These are phyloP conservation scores for Aureobasidium zeae DNA, from an alignment of 2,329 filamentous ascomycete genomes.

Conservation along the genomic window DNA sequence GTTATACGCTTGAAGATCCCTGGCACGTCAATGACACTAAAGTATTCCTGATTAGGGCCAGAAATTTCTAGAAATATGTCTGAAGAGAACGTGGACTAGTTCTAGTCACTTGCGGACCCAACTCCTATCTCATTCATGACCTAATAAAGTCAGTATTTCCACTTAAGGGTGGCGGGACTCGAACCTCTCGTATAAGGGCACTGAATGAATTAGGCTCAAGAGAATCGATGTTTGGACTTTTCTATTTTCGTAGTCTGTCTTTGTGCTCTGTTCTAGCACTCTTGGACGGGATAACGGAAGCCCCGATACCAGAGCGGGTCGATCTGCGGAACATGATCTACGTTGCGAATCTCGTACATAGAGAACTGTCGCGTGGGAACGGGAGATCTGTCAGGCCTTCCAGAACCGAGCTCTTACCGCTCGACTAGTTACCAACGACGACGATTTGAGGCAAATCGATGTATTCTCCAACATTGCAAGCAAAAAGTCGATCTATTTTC, in stretches of 20 bases:
- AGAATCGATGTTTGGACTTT: slow-evolving; percentile 17
- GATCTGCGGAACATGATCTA: slow-evolving; percentile 16
- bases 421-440: slow-evolving; percentile 51
- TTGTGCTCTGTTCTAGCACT: slow-evolving; percentile 23
- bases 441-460: slow-evolving; percentile 33
- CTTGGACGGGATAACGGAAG: slow-evolving; percentile 25
- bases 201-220: slow-evolving; percentile 20
- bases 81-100: slow-evolving; percentile 21
- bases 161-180: too few species aligned
- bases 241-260: slow-evolving; percentile 25
- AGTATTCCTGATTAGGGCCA: slow-evolving; percentile 24
- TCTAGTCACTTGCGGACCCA: slow-evolving; percentile 8
- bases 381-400: slow-evolving; percentile 52
- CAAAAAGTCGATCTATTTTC: slow-evolving; percentile 45
- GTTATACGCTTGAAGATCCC: slow-evolving; percentile 28
- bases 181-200: slow-evolving; percentile 21
- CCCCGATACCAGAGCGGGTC: slow-evolving; percentile 16
- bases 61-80: slow-evolving; percentile 26
- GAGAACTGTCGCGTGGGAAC: slow-evolving; percentile 44
- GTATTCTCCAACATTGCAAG: slow-evolving; percentile 34
- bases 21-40: slow-evolving; percentile 26
- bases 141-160: too few species aligned
- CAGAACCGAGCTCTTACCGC: slow-evolving; percentile 53
- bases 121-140: too few species aligned
- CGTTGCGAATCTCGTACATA: slow-evolving; percentile 41